phyloP scores from a whole-genome alignment of 1,284 basidiomycete species.

The Peniophora sp. region DNA sequence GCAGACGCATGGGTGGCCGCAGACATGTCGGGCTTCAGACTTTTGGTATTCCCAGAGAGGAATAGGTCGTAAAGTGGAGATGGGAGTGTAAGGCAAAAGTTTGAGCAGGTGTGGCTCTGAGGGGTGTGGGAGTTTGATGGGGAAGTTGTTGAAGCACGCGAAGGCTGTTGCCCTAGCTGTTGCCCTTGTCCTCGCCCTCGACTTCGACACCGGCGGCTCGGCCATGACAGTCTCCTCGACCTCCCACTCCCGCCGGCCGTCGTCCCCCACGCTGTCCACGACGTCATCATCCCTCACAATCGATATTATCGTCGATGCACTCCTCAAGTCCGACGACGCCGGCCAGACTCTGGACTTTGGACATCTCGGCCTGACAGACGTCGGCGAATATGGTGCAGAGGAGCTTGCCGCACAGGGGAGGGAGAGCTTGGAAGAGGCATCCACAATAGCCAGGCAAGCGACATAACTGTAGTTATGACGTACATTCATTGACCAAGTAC shows the following conservation, averaged over 20 bases:
- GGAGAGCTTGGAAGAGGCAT: constrained; percentile 41
- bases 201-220: too few species aligned
- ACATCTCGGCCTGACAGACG: constrained; percentile 67
- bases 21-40: background rate
- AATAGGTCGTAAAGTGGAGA: too few species aligned
- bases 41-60: background rate
- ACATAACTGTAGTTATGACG: background rate
- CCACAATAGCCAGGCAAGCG: constrained; percentile 63
- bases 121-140: background rate
- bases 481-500: background rate
- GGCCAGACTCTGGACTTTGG: constrained; percentile 80
- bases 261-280: background rate
- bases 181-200: constrained; percentile 7
- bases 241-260: background rate
- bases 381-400: constrained; percentile 66
- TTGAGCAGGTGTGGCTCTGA: background rate
- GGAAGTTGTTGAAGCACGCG: background rate
- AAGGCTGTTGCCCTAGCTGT: constrained; percentile 5
- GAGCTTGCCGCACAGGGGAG: constrained; percentile 60
- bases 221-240: constrained; percentile 9
- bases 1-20: constrained; percentile 52
- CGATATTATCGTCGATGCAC: constrained; percentile 57
- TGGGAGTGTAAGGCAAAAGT: background rate
- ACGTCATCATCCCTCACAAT: constrained; percentile 39
- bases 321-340: constrained; percentile 62